A percentile compares a stretch with the other conserved stretches of the same genome.
These are phyloP conservation scores for Pseudozyma pruni DNA, from an alignment of 1,284 basidiomycete genomes.

Conservation along the genomic window DNA sequence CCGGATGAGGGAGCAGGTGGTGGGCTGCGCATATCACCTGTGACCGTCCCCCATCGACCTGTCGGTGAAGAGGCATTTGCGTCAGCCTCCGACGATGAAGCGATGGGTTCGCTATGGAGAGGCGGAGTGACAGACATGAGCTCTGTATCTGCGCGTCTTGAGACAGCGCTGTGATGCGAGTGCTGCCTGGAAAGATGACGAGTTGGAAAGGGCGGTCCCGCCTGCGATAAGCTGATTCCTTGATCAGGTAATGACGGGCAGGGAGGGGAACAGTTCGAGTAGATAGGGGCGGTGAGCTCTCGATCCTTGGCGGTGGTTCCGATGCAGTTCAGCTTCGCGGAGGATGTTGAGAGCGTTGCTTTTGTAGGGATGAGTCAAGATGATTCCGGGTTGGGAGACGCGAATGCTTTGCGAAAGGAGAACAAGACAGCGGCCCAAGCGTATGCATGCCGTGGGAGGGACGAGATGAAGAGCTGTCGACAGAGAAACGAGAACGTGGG, in stretches of 20 bases:
- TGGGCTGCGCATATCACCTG: conserved; percentile 37
- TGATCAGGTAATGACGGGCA: not conserved
- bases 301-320: no score
- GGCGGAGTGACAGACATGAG: conserved; percentile 34
- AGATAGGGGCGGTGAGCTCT: no score
- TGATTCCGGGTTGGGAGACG: not conserved
- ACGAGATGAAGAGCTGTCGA: no score
- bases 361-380: not conserved
- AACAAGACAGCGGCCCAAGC: no score
- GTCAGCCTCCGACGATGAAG: conserved; percentile 9
- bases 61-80: conserved; percentile 5
- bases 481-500: not conserved
- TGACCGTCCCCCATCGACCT: conserved; percentile 41
- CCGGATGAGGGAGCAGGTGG: conserved; percentile 46
- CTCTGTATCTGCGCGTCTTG: not conserved
- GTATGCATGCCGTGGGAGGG: no score
- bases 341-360: no score
- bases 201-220: no score
- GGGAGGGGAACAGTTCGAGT: no score
- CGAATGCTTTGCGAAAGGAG: no score
- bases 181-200: no score
- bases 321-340: no score
- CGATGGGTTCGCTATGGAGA: conserved; percentile 4
- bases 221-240: not conserved
- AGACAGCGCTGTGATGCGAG: no score